Conservation (phyloP, 169 alveolate species). For the Plasmodium vinckei region DNA sequence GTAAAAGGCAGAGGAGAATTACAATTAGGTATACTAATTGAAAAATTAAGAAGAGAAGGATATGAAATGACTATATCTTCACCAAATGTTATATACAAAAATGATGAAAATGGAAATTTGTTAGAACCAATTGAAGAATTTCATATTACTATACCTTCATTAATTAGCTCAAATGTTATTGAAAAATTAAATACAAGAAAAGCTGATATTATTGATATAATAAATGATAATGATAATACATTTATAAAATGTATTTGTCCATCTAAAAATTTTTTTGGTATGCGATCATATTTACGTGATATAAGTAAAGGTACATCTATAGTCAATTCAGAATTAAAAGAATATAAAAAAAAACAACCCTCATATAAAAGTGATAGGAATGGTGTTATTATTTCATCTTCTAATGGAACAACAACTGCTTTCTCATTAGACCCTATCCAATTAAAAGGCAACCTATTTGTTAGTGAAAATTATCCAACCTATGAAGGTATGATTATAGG, state of each 20-base stretch:
- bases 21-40: slow-evolving; percentile 95
- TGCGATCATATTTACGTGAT: slow-evolving; percentile 85
- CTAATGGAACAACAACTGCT: slow-evolving; percentile 90
- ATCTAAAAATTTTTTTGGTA: slow-evolving; percentile 84
- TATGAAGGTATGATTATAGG: slow-evolving; percentile 92
- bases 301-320: slow-evolving; percentile 90
- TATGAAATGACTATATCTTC: slow-evolving; percentile 93
- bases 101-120: slow-evolving; percentile 83
- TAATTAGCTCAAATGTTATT: slow-evolving; percentile 85
- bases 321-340: slow-evolving; percentile 85
- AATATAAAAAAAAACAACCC: slow-evolving; percentile 85
- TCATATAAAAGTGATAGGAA: slow-evolving; percentile 81
- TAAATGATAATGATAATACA: slow-evolving; percentile 71
- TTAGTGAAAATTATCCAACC: slow-evolving; percentile 88
- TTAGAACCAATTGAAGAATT: slow-evolving; percentile 92
- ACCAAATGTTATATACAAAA: slow-evolving; percentile 90
- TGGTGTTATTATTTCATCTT: slow-evolving; percentile 90
- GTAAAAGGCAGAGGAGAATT: slow-evolving; percentile 96
- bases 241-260: slow-evolving; percentile 74
- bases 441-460: slow-evolving; percentile 89
- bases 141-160: slow-evolving; percentile 85
- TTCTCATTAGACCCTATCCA: slow-evolving; percentile 90
- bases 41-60: slow-evolving; percentile 97
- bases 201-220: slow-evolving; percentile 78
- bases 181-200: slow-evolving; percentile 89